Percentiles rank a stretch among this genome's conserved stretches.
Conservation (phyloP, 768 basidiomycete species). For the Ramaria rubella region DNA sequence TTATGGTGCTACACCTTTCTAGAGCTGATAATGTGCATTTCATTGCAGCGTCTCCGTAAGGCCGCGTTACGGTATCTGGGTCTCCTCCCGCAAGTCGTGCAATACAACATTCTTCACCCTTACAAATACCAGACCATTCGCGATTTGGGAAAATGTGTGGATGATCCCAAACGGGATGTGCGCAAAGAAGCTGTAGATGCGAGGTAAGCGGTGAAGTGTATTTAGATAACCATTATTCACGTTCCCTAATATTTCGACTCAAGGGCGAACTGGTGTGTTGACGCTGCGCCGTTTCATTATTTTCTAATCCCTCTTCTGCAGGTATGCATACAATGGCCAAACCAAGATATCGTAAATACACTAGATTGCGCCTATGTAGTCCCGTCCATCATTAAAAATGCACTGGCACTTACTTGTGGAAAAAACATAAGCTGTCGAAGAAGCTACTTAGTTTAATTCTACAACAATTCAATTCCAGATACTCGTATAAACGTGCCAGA, state of each 20-base stretch:
- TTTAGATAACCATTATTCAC: too few species aligned
- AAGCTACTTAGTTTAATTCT: too few species aligned
- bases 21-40: not conserved
- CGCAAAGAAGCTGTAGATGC: constrained; percentile 87
- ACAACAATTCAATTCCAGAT: too few species aligned
- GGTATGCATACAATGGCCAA: not conserved
- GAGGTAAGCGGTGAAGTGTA: constrained; percentile 30
- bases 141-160: constrained; percentile 67
- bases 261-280: not conserved
- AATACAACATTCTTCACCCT: constrained; percentile 79
- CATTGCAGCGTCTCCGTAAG: constrained; percentile 55
- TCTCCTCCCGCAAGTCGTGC: constrained; percentile 65
- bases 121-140: constrained; percentile 67
- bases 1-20: not conserved
- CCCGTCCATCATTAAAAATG: too few species aligned
- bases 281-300: not conserved
- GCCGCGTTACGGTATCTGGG: constrained; percentile 71
- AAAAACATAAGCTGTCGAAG: too few species aligned
- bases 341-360: too few species aligned
- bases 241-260: too few species aligned
- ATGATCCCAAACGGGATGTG: constrained; percentile 84
- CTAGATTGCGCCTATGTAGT: too few species aligned
- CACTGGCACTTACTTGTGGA: too few species aligned
- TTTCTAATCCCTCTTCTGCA: not conserved
- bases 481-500: too few species aligned